Conservation (phyloP, 2,329 filamentous ascomycete species). For the Pseudodiploospora longispora region DNA sequence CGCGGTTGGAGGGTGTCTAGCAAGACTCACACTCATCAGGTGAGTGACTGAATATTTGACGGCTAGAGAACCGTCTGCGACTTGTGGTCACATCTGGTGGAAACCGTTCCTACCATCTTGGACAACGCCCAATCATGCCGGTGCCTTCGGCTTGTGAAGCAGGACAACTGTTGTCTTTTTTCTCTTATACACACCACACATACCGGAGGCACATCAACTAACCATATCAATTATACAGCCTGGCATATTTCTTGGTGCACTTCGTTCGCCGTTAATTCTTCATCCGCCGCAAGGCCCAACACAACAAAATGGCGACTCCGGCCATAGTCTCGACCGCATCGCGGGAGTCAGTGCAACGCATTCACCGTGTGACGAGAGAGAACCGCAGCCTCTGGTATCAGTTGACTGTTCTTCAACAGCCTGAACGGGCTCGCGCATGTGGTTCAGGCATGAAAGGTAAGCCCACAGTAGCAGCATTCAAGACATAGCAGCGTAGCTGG, state of each 20-base stretch:
- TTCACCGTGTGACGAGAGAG: constrained; percentile 52
- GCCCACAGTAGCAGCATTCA: constrained; percentile 18
- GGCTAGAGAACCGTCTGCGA: no score
- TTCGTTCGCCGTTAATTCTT: no score
- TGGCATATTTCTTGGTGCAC: no score
- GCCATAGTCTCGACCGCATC: constrained; percentile 20
- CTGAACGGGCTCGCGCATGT: constrained; percentile 87
- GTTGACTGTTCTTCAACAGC: constrained; percentile 84
- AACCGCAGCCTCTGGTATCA: constrained; percentile 73
- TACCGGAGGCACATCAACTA: no score
- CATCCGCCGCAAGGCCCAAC: not conserved
- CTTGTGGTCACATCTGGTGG: no score
- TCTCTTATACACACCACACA: no score
- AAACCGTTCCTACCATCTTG: no score
- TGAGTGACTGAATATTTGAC: not conserved
- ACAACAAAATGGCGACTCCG: constrained; percentile 25
- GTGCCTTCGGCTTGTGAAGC: no score
- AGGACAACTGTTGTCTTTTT: no score
- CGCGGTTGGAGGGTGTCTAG: constrained; percentile 5
- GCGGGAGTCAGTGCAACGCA: constrained; percentile 37
- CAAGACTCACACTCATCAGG: not conserved
- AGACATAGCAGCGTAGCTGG: not conserved
- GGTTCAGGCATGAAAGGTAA: constrained; percentile 92
- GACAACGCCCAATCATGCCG: no score
- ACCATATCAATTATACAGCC: no score